These are phyloP conservation scores for Cardiospermum halicacabum DNA, from an alignment of 345 rosid genomes.

Conservation along the genomic window DNA sequence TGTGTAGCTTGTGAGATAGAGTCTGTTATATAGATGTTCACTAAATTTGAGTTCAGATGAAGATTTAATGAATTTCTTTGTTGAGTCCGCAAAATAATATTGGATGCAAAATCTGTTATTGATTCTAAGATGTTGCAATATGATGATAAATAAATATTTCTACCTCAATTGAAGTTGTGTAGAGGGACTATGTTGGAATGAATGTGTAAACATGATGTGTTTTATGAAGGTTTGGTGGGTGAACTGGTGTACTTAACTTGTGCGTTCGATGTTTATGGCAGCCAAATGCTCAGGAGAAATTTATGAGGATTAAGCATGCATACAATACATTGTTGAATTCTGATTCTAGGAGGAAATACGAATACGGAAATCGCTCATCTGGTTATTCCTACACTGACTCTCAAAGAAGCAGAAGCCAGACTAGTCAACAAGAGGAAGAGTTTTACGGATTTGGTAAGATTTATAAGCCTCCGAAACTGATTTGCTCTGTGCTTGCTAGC, in stretches of 20 bases:
- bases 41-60: background rate
- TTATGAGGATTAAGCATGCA: slow-evolving; percentile 60
- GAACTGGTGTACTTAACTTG: background rate
- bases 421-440: slow-evolving; percentile 52
- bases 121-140: background rate
- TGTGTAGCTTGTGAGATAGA: background rate
- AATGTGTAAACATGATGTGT: background rate
- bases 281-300: slow-evolving; percentile 76
- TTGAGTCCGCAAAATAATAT: background rate
- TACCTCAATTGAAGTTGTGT: background rate
- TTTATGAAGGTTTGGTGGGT: background rate
- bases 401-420: slow-evolving; percentile 33
- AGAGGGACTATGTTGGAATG: too few species aligned
- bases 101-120: background rate
- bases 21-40: background rate
- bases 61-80: background rate
- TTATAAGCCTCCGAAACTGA: slow-evolving; percentile 6
- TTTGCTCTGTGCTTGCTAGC: background rate
- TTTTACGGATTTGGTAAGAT: slow-evolving; percentile 89
- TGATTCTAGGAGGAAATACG: slow-evolving; percentile 53
- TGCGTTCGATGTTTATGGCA: slow-evolving; percentile 24
- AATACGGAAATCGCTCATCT: slow-evolving; percentile 43
- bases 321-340: slow-evolving; percentile 66
- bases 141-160: background rate
- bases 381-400: slow-evolving; percentile 52